These are phyloP conservation scores for Hippophae gyantsensis DNA, from an alignment of 306 rosid species.

Conservation along the genomic window DNA sequence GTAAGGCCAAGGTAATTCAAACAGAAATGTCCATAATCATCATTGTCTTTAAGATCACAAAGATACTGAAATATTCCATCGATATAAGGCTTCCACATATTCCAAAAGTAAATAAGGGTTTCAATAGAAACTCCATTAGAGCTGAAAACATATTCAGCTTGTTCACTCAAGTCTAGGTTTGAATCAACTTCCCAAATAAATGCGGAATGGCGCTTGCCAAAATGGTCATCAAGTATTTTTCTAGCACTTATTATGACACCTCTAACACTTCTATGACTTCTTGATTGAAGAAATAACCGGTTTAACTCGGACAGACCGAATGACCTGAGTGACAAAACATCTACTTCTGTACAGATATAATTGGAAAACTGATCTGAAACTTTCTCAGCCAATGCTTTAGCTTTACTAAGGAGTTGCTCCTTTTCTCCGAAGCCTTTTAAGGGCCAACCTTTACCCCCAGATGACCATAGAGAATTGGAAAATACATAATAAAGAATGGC, in stretches of 20 bases:
- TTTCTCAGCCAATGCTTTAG: constrained; percentile 37
- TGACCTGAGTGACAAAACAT: constrained; percentile 26
- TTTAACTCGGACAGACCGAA: too few relatives aligned
- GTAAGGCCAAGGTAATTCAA: constrained; percentile 49
- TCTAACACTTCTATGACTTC: constrained; percentile 17
- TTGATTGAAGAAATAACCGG: too few relatives aligned
- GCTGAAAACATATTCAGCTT: constrained; percentile 19
- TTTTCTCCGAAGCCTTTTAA: constrained; percentile 35
- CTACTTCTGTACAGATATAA: constrained; percentile 34
- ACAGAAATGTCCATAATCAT: constrained; percentile 33
- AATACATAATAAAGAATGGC: constrained; percentile 35
- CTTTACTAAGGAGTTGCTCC: constrained; percentile 36
- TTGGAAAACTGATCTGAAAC: constrained; percentile 21
- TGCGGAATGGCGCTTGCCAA: constrained; percentile 22
- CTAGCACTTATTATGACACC: constrained; percentile 51
- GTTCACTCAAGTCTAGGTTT: constrained; percentile 19
- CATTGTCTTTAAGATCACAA: constrained; percentile 23
- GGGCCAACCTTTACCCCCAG: constrained; percentile 68
- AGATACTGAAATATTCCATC: constrained; percentile 27
- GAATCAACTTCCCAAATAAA: constrained; percentile 34
- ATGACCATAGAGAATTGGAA: constrained; percentile 56
- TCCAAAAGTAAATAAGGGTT: constrained; percentile 56
- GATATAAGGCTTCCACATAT: constrained; percentile 50
- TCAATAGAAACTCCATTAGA: constrained; percentile 36
- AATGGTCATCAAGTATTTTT: constrained; percentile 55